phyloP scores from a whole-genome alignment of 106 monocot genomes.

The Apostasia shenzhenica region DNA sequence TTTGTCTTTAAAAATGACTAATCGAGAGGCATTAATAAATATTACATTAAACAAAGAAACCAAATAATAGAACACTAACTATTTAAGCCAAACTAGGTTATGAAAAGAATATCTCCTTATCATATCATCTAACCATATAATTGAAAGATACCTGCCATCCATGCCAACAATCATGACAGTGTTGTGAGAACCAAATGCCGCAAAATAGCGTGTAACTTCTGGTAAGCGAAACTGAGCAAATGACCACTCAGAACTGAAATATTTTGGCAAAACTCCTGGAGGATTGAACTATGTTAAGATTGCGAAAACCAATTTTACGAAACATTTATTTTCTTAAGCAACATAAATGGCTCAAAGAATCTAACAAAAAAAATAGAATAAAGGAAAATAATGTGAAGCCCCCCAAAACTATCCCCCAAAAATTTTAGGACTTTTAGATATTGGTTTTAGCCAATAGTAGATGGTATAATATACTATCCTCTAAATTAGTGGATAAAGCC shows the following conservation, averaged over 20 bases:
- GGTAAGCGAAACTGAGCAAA: constrained; percentile 92
- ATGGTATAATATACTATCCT: too few relatives aligned
- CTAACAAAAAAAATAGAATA: too few relatives aligned
- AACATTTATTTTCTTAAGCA: too few relatives aligned
- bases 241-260: constrained; percentile 99
- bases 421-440: too few relatives aligned
- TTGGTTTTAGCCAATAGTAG: too few relatives aligned
- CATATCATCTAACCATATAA: neutral
- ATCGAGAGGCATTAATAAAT: too few relatives aligned
- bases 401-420: too few relatives aligned
- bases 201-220: constrained; percentile 64
- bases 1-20: too few relatives aligned
- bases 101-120: neutral
- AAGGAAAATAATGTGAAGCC: too few relatives aligned
- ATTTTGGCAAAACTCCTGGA: constrained; percentile 81
- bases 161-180: constrained; percentile 72
- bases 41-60: neutral
- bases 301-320: too few relatives aligned
- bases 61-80: neutral
- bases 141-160: constrained; percentile 71
- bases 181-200: constrained; percentile 75
- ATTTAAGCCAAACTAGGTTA: neutral
- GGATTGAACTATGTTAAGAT: neutral
- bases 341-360: too few relatives aligned
- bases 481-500: too few relatives aligned